Evolutionary conservation across 2,329 filamentous ascomycete species (phyloP), one percentile per base, ranked within the genome.

Genomic region (Alternaria incomplexa): DNA sequence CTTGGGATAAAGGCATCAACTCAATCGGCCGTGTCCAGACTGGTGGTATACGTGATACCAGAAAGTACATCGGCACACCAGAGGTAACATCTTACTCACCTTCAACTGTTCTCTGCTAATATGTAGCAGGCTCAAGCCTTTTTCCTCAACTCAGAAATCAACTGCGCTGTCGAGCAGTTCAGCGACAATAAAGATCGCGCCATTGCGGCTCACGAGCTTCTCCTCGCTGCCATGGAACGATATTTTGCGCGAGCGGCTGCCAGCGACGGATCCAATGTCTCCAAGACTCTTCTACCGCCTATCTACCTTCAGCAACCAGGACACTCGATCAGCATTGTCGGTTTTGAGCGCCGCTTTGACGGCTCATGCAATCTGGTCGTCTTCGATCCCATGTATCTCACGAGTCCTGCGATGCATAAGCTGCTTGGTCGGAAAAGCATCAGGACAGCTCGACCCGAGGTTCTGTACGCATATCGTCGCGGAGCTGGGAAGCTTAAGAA

Each of bases 61-160:
- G 96, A 63, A 98, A 97, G 79, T 98, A 96, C 75, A 98, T 98
- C 70, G 95, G 95, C 15, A 97, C 95, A 1, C 90, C 93, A 9
- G 95, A 98, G 84, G 92, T 92, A 9, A 83, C 69, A 65, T 53
- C 45, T 20, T 5, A n/a, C 20, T 17, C 20, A 17, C 26, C 4
- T n/a, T 15, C 7, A 43, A n/a, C 20, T 12, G 32, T 23, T 8
- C 12, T 2, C 3, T 26, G 11, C 70, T 77, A 30, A 76, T 48
- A 28, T n/a, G 5, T n/a, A 23, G 30, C 56, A 93, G 91, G 93
- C 92, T 6, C 88, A 95, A 78, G 92, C 93, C 8, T 85, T 97
- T 68, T 91, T 97, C 70, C 81, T 86, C 36, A 89, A 88, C 67
- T 83, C 94, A 8, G 83, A 86, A 5, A 91, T 97, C 63, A 78